Evolutionary conservation across 2,329 filamentous ascomycete genomes (phyloP).

Genomic region (Fusarium sororula): DNA sequence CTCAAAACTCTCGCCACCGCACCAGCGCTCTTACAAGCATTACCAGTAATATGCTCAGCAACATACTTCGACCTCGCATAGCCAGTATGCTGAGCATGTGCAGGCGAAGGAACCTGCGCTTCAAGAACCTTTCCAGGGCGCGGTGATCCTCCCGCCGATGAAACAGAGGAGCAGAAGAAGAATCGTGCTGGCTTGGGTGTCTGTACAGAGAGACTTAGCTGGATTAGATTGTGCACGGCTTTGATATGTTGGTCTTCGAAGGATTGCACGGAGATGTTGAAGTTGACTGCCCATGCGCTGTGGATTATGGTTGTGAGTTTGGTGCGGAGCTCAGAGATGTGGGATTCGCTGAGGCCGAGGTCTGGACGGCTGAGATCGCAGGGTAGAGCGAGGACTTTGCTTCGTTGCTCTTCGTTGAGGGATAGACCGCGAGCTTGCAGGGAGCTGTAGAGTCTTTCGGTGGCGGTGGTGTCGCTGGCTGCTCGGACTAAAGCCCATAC

Average conservation of each 20-base stretch:
- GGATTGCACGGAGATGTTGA: slow-evolving; percentile 59
- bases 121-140: slow-evolving; percentile 49
- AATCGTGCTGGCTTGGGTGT: slow-evolving; percentile 43
- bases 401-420: slow-evolving; percentile 30
- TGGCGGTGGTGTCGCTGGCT: slow-evolving; percentile 1
- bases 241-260: slow-evolving; percentile 60
- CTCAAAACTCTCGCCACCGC: slow-evolving; percentile 50
- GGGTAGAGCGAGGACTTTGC: slow-evolving; percentile 31
- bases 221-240: slow-evolving; percentile 56
- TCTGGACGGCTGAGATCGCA: slow-evolving; percentile 31
- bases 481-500: slow-evolving; percentile 51
- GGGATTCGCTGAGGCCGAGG: slow-evolving; percentile 36
- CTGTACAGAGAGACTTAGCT: slow-evolving; percentile 44
- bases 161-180: slow-evolving; percentile 62
- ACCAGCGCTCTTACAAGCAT: slow-evolving; percentile 43
- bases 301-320: slow-evolving; percentile 58
- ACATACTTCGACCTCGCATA: slow-evolving; percentile 55
- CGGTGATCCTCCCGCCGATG: slow-evolving; percentile 44
- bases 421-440: slow-evolving; percentile 15
- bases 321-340: slow-evolving; percentile 41
- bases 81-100: slow-evolving; percentile 53
- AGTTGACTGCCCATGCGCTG: slow-evolving; percentile 65
- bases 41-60: slow-evolving; percentile 49
- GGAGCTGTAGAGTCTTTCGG: slow-evolving; percentile 15
- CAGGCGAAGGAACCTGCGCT: slow-evolving; percentile 42